phyloP scores from a whole-genome alignment of 164 flowering plant species.

The Brasenia schreberi region DNA sequence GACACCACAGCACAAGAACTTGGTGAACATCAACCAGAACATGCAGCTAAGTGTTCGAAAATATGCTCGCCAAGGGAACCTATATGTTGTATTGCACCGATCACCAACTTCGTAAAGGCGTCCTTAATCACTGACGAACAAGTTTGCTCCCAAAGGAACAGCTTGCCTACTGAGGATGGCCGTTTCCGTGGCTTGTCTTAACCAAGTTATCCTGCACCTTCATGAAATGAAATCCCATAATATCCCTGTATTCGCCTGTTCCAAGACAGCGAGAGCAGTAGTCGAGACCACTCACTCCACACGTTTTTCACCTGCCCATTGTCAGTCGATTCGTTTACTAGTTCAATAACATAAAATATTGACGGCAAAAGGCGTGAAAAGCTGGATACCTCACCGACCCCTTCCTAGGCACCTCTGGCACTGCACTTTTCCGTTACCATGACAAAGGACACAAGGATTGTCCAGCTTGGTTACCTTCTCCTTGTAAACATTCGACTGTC shows the following conservation, averaged over 20 bases:
- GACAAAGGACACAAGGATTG: slow-evolving; percentile 63
- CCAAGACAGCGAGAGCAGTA: slow-evolving; percentile 75
- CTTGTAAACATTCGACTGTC: slow-evolving; percentile 63
- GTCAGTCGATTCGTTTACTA: not conserved
- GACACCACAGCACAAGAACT: no score
- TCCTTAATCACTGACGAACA: not conserved
- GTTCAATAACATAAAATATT: not conserved
- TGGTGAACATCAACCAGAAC: not conserved
- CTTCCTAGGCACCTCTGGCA: slow-evolving; percentile 55
- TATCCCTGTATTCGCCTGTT: slow-evolving; percentile 61
- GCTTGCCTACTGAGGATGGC: not conserved
- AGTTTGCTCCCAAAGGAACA: not conserved
- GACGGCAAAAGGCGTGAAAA: not conserved
- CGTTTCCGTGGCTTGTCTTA: not conserved
- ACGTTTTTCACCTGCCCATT: slow-evolving; percentile 57
- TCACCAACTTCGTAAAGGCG: not conserved
- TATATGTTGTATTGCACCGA: not conserved
- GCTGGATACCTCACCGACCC: slow-evolving; percentile 53
- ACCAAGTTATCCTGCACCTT: slow-evolving; percentile 13
- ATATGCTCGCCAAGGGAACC: not conserved
- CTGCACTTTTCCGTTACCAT: slow-evolving; percentile 61
- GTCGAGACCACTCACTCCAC: slow-evolving; percentile 71
- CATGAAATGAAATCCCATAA: slow-evolving; percentile 79
- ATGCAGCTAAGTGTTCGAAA: not conserved
- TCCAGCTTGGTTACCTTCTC: slow-evolving; percentile 35